Conservation (phyloP, 305 asterid genomes). For the Caryopteris hybrid region DNA sequence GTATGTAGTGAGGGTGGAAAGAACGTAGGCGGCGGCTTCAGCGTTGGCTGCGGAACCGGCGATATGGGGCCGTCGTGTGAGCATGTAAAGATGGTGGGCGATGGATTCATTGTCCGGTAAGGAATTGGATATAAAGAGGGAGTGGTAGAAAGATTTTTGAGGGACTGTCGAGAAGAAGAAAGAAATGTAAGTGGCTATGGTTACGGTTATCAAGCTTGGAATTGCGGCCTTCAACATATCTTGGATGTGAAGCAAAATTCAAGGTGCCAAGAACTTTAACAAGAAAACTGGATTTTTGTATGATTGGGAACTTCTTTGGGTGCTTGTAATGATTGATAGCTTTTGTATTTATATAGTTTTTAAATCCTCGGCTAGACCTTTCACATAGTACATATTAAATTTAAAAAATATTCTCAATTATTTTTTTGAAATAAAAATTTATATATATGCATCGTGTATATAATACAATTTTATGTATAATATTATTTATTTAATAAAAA, state of each 20-base stretch:
- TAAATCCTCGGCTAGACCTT: too few species aligned
- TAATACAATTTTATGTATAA: too few species aligned
- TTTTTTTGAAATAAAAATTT: too few species aligned
- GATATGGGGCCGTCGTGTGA: slow-evolving; percentile 74
- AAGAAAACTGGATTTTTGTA: too few species aligned
- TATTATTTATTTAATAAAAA: too few species aligned
- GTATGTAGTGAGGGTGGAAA: slow-evolving; percentile 55
- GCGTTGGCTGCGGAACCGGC: slow-evolving; percentile 82
- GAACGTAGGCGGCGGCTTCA: slow-evolving; percentile 68
- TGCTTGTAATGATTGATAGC: too few species aligned
- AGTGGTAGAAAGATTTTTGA: slow-evolving; percentile 48
- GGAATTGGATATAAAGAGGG: slow-evolving; percentile 53
- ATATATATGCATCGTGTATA: too few species aligned
- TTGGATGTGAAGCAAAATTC: neutral
- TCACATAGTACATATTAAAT: too few species aligned
- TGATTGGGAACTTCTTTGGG: too few species aligned
- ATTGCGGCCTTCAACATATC: slow-evolving; percentile 27
- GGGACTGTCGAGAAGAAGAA: slow-evolving; percentile 28
- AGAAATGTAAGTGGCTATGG: slow-evolving; percentile 32
- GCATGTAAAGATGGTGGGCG: slow-evolving; percentile 54
- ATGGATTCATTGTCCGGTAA: slow-evolving; percentile 48
- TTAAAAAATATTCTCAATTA: too few species aligned
- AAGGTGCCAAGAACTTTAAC: too few species aligned
- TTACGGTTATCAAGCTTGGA: slow-evolving; percentile 27
- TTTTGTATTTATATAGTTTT: too few species aligned